Conservation (phyloP, 2,329 filamentous ascomycete genomes). For the Fonsecaea pugnacius region DNA sequence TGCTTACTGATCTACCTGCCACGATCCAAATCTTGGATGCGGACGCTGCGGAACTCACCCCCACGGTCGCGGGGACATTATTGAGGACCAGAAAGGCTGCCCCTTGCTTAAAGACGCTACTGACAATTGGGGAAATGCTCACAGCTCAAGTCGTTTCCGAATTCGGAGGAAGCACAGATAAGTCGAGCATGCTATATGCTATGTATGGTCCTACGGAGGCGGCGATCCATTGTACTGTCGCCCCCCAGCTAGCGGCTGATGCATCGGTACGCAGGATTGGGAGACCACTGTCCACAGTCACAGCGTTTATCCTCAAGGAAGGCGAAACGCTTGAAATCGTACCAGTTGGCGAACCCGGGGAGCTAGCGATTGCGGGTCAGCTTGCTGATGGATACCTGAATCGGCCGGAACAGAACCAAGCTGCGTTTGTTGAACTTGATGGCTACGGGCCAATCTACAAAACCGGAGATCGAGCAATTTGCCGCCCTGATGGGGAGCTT, state of each 20-base stretch:
- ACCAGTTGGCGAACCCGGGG: slow-evolving; percentile 70
- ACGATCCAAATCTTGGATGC: slow-evolving; percentile 68
- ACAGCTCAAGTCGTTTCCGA: slow-evolving; percentile 75
- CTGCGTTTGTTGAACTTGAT: slow-evolving; percentile 70
- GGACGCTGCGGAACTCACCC: slow-evolving; percentile 87
- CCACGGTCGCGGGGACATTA: slow-evolving; percentile 80
- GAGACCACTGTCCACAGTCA: slow-evolving; percentile 77
- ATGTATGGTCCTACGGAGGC: slow-evolving; percentile 97
- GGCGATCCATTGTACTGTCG: slow-evolving; percentile 84
- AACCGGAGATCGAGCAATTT: slow-evolving; percentile 79
- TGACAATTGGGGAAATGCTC: slow-evolving; percentile 94
- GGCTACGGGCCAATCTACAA: slow-evolving; percentile 74
- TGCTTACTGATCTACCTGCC: slow-evolving; percentile 75
- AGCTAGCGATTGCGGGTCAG: slow-evolving; percentile 83
- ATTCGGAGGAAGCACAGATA: slow-evolving; percentile 66
- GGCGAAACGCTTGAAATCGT: slow-evolving; percentile 57
- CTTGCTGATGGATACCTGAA: slow-evolving; percentile 83
- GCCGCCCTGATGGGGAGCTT: slow-evolving; percentile 70
- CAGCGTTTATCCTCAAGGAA: slow-evolving; percentile 70
- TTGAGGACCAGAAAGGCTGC: slow-evolving; percentile 69
- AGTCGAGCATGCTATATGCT: slow-evolving; percentile 74
- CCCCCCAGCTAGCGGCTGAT: slow-evolving; percentile 62
- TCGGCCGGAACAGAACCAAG: slow-evolving; percentile 72
- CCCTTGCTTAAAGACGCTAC: slow-evolving; percentile 69
- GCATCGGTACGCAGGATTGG: slow-evolving; percentile 73